phyloP scores from a whole-genome alignment of 2,329 filamentous ascomycete genomes.

The Alternaria triticina region DNA sequence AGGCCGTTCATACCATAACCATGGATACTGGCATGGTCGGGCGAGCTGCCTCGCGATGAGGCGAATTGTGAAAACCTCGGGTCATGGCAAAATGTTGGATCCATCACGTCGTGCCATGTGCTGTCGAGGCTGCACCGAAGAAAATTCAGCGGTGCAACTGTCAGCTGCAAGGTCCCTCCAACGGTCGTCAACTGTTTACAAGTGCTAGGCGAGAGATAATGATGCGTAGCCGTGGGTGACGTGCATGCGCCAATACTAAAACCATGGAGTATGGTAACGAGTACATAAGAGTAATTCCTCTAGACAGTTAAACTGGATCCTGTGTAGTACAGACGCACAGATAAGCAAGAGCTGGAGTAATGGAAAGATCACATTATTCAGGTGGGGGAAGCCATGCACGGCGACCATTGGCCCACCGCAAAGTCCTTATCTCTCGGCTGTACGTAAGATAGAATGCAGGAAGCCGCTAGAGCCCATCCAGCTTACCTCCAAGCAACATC shows the following conservation, averaged over 20 bases:
- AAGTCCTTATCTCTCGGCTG: conserved; percentile 39
- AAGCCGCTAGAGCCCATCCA: conserved; percentile 19
- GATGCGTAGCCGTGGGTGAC: conserved; percentile 30
- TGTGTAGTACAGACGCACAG: conserved; percentile 12
- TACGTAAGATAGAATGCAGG: conserved; percentile 13
- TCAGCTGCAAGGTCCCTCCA: conserved; percentile 3
- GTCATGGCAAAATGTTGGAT: not conserved
- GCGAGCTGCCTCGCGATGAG: not conserved
- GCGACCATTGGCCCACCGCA: conserved; percentile 27
- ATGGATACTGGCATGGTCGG: not conserved
- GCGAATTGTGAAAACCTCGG: not conserved
- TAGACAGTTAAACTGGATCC: conserved; percentile 5
- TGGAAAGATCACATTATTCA: conserved; percentile 15
- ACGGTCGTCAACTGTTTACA: conserved; percentile 6
- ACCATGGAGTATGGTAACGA: conserved; percentile 26
- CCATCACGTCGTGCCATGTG: not conserved
- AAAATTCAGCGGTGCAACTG: not conserved
- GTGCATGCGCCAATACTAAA: conserved; percentile 32
- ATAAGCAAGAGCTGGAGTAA: conserved; percentile 26
- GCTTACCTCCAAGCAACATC: conserved; percentile 6
- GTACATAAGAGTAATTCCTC: conserved; percentile 47
- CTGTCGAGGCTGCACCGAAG: not conserved
- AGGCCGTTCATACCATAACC: conserved; percentile 8
- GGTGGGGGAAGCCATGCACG: conserved; percentile 27
- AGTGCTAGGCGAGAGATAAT: conserved; percentile 19